Conservation (phyloP, 2,329 filamentous ascomycete species). For the Magnaporthiopsis poae region DNA sequence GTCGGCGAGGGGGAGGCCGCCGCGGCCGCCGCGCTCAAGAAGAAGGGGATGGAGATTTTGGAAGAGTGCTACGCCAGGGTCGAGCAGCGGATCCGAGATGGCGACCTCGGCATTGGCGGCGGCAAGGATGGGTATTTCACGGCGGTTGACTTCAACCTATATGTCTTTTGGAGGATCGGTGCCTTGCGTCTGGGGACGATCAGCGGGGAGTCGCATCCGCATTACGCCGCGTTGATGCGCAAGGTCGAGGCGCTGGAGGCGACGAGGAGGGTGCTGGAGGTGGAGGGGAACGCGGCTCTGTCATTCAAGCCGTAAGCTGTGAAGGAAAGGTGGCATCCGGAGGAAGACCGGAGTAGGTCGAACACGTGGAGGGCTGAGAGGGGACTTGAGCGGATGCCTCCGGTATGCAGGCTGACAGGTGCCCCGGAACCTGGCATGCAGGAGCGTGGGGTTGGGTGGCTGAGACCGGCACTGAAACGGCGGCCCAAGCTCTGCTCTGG, state of each 20-base stretch:
- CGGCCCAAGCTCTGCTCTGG: no score
- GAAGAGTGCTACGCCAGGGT: slow-evolving; percentile 17
- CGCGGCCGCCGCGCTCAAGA: slow-evolving; percentile 10
- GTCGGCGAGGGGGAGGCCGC: slow-evolving; percentile 13
- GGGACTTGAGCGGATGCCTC: no score
- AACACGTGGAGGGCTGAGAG: no score
- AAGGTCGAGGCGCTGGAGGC: background rate
- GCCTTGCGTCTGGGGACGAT: background rate
- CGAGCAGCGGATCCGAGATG: slow-evolving; percentile 6
- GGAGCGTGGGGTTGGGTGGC: no score
- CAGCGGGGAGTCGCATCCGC: background rate
- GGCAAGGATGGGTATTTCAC: slow-evolving; percentile 4
- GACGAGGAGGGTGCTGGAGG: background rate
- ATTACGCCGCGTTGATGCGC: background rate
- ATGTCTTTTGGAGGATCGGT: background rate
- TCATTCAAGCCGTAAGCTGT: no score
- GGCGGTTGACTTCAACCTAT: slow-evolving; percentile 6
- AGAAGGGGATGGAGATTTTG: slow-evolving; percentile 15
- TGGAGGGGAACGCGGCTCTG: background rate
- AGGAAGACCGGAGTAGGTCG: no score
- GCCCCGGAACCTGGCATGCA: no score
- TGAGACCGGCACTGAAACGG: no score
- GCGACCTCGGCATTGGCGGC: slow-evolving; percentile 4
- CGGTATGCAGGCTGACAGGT: no score
- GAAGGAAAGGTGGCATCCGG: no score